Evolutionary conservation across 164 flowering plant species (phyloP).

Genomic region (Stephania japonica): DNA sequence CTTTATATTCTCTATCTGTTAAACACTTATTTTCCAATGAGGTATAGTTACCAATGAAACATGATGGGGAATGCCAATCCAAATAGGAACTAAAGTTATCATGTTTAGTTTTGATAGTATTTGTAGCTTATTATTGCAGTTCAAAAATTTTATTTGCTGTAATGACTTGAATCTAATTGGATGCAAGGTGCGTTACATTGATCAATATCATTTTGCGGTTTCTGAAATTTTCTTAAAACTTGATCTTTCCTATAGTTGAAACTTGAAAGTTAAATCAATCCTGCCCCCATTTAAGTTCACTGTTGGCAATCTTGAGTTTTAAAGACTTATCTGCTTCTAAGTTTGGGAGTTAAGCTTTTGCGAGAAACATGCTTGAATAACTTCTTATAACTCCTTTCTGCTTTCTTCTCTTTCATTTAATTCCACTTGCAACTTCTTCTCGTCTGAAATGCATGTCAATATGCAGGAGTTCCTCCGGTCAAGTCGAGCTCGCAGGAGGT

Average conservation of each 20-base stretch:
- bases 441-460: conserved; percentile 3
- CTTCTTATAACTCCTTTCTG: not conserved
- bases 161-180: not conserved
- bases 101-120: not conserved
- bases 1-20: not conserved
- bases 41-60: not conserved
- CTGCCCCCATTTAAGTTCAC: not conserved
- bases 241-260: not conserved
- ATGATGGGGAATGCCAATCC: not conserved
- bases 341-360: not conserved
- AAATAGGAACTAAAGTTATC: not conserved
- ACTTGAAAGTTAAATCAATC: not conserved
- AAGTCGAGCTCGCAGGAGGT: conserved; percentile 73
- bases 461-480: conserved; percentile 80
- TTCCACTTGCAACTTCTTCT: too few relatives aligned
- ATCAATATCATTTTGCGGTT: not conserved
- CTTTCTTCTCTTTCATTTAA: too few relatives aligned
- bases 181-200: not conserved
- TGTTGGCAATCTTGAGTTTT: not conserved
- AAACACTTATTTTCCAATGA: not conserved
- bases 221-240: not conserved
- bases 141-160: not conserved
- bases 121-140: not conserved
- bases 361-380: not conserved
- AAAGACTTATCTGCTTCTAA: not conserved